phyloP scores from a whole-genome alignment of 2,329 filamentous ascomycete genomes.

The Atkinsonella hypoxylon region DNA sequence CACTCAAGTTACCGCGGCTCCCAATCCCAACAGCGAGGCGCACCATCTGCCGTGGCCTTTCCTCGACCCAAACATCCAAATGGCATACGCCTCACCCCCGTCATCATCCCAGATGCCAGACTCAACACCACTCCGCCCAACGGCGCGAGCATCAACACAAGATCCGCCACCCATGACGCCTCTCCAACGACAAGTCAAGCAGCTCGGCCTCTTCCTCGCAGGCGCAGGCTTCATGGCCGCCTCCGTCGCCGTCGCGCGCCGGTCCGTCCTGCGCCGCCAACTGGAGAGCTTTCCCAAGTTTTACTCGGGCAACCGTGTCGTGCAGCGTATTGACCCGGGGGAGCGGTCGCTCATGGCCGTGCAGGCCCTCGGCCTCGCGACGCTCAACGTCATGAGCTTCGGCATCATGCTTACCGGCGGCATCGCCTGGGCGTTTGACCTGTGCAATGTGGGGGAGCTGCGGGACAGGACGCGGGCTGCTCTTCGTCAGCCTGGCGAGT shows the following conservation, averaged over 20 bases:
- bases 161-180: conserved; percentile 29
- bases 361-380: conserved; percentile 76
- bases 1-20: too few species aligned
- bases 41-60: background rate
- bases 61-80: background rate
- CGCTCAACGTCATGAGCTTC: conserved; percentile 69
- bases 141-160: conserved; percentile 9
- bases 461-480: conserved; percentile 35
- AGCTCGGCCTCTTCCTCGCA: conserved; percentile 59
- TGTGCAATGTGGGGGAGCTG: conserved; percentile 57
- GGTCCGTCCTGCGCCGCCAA: conserved; percentile 54
- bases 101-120: conserved; percentile 3
- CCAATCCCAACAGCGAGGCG: background rate
- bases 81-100: conserved; percentile 2
- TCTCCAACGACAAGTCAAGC: conserved; percentile 32
- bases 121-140: conserved; percentile 5
- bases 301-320: conserved; percentile 48
- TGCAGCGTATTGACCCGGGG: conserved; percentile 15
- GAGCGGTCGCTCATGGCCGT: conserved; percentile 51
- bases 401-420: conserved; percentile 66
- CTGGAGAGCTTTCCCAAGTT: conserved; percentile 54
- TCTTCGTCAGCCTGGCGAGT: conserved; percentile 21
- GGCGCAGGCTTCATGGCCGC: conserved; percentile 66
- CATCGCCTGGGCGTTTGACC: conserved; percentile 63
- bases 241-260: conserved; percentile 58